Base-by-base conservation (phyloP, 225 moss, liverwort and hornwort species). In the Neckera pumila region DNA sequence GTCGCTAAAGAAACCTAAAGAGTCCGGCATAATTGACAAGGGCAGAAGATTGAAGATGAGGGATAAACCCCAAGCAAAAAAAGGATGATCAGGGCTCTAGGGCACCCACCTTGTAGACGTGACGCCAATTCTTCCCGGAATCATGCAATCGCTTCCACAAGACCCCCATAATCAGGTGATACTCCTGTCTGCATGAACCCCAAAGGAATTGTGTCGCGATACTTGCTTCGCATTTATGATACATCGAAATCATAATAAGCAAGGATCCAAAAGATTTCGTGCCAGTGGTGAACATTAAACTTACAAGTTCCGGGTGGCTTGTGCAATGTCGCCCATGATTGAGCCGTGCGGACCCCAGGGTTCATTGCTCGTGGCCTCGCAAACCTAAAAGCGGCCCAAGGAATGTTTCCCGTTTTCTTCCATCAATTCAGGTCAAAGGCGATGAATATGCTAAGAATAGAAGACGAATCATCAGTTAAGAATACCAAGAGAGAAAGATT, bases 281-380 rank as follows among this genome's bases (percentile, higher is more conserved):
- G 84, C 73, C 60, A 36, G 54, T 5, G 51, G 63, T 28, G 53
- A 63, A 23, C 86, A 72, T 61, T 16, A 71, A 61, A 62, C 87
- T 94, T 87, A 97, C 99, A 94, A 94, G 89, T 97, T 99, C 56
- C 99, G 94, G 53, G 99, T 97, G 36, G 99, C 99, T 83, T 96
- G 96, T 12, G 99, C 99, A 85, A 99, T 99, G 84, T 99, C 97
- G 82, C 96, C 95, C 97, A 99, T 99, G 22, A 96, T 97, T 28
- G 97, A 94, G 85, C 99, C 97, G 91, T 99, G 99, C 57, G 99
- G 99, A 81, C 99, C 99, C 99, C 99, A 99, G 43, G 99, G 99
- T 89, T 99, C 99, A 84, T 99, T 99, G 90, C 99, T 97, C 57
- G 99, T 99, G 81, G 97, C 99, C 89, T 99, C 99, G 85, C 93